phyloP scores from a whole-genome alignment of 2,329 filamentous ascomycete species.

The Nothomitra cinnamomea region DNA sequence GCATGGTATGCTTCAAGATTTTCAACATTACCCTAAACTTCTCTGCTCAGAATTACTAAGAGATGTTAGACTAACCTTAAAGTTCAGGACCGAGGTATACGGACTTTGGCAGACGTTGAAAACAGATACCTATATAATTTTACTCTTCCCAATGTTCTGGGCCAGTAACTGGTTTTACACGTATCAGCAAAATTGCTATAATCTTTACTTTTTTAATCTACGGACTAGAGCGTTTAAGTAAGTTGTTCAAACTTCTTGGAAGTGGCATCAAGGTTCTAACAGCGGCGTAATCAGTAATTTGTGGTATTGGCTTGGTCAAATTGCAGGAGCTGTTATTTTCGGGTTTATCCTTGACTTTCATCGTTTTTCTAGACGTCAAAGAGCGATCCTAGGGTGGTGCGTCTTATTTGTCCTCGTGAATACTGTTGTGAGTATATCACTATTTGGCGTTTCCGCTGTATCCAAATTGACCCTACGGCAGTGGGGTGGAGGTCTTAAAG shows the following conservation, averaged over 20 bases:
- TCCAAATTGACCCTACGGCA: no score
- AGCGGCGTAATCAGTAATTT: conserved; percentile 32
- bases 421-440: no score
- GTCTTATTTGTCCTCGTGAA: conserved; percentile 22
- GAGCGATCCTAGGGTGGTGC: conserved; percentile 46
- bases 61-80: no score
- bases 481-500: conserved; percentile 45
- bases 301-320: conserved; percentile 64
- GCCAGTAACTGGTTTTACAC: conserved; percentile 66
- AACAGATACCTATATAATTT: conserved; percentile 53
- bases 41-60: no score
- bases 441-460: no score
- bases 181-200: conserved; percentile 61
- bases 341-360: conserved; percentile 52
- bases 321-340: conserved; percentile 56
- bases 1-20: no score
- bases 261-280: no score
- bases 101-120: conserved; percentile 60
- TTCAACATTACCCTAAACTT: no score
- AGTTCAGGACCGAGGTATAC: conserved; percentile 52
- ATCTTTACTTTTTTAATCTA: conserved; percentile 52
- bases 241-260: no score
- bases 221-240: conserved; percentile 51
- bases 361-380: conserved; percentile 41
- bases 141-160: conserved; percentile 73